Conservation (phyloP, 495 filamentous ascomycete species). For the Opeltia flavorubescens region DNA sequence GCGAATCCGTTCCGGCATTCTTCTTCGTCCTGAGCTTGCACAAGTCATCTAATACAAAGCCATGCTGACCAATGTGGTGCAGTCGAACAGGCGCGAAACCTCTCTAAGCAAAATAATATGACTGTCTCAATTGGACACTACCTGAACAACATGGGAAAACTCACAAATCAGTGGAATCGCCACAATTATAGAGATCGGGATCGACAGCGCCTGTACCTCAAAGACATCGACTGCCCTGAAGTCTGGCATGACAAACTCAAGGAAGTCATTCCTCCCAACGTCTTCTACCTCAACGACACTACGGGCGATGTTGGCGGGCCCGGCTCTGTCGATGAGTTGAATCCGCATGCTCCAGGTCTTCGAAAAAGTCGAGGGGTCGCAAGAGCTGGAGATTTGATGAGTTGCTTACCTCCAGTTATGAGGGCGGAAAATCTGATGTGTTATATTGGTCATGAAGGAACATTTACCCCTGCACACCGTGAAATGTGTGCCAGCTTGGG, state of each 20-base stretch:
- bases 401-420: slow-evolving; percentile 70
- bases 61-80: slow-evolving; percentile 5
- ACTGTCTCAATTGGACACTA: slow-evolving; percentile 80
- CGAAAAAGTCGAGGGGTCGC: slow-evolving; percentile 36
- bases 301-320: slow-evolving; percentile 42
- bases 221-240: slow-evolving; percentile 84
- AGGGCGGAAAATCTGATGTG: slow-evolving; percentile 95
- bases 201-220: slow-evolving; percentile 78
- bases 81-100: slow-evolving; percentile 61
- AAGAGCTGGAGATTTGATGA: slow-evolving; percentile 81
- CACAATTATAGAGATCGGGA: slow-evolving; percentile 53
- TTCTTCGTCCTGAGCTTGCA: neutral
- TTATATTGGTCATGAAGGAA: slow-evolving; percentile 95
- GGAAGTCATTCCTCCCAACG: slow-evolving; percentile 55
- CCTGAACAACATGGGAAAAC: slow-evolving; percentile 60
- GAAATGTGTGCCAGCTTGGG: slow-evolving; percentile 96
- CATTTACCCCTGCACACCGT: slow-evolving; percentile 87
- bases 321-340: slow-evolving; percentile 25
- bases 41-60: too few species aligned
- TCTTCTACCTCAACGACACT: slow-evolving; percentile 80
- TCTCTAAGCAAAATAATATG: slow-evolving; percentile 51
- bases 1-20: neutral
- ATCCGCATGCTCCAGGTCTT: slow-evolving; percentile 15
- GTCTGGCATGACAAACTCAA: slow-evolving; percentile 71
- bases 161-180: slow-evolving; percentile 59